phyloP scores from a whole-genome alignment of 108 stramenopile genomes.

The Chaetoceros tenuissimus region DNA sequence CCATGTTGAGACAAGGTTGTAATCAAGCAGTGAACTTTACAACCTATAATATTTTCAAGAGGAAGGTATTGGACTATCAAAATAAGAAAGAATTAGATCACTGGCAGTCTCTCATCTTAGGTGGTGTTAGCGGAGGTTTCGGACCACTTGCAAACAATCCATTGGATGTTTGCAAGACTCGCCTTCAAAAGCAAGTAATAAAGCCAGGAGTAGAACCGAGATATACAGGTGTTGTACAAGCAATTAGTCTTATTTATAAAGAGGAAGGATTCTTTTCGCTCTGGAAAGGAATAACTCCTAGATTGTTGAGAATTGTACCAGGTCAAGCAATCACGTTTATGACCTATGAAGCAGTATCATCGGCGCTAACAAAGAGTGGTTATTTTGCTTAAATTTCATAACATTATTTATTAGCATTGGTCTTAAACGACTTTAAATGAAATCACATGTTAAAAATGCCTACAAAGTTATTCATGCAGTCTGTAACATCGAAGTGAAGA shows the following conservation, averaged over 20 bases:
- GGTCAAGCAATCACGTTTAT: conserved; percentile 98
- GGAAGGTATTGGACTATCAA: conserved; percentile 26
- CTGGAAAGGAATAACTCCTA: conserved; percentile 95
- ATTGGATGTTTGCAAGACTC: conserved; percentile 88
- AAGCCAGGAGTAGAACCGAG: conserved; percentile 62
- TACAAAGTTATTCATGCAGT: too few species aligned
- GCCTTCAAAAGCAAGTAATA: conserved; percentile 92
- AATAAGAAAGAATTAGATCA: conserved; percentile 41
- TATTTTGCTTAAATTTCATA: neutral
- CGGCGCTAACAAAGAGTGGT: neutral
- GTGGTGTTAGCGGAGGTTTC: conserved; percentile 90
- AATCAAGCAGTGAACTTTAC: conserved; percentile 99
- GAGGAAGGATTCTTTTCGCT: conserved; percentile 90
- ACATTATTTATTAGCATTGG: too few species aligned
- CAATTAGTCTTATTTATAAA: conserved; percentile 70
- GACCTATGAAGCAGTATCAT: conserved; percentile 81
- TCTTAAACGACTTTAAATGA: too few species aligned
- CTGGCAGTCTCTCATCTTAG: conserved; percentile 88
- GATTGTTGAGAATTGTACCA: conserved; percentile 92
- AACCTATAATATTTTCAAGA: conserved; percentile 79
- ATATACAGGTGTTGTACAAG: conserved; percentile 82
- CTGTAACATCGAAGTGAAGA: too few species aligned
- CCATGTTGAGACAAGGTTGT: conserved; percentile 95
- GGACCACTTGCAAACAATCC: conserved; percentile 94
- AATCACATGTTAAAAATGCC: too few species aligned